Evolutionary conservation across 768 basidiomycete species (phyloP), one percentile per base, ranked within the genome.

Genomic region (Chalciporus sphaerocephalus): DNA sequence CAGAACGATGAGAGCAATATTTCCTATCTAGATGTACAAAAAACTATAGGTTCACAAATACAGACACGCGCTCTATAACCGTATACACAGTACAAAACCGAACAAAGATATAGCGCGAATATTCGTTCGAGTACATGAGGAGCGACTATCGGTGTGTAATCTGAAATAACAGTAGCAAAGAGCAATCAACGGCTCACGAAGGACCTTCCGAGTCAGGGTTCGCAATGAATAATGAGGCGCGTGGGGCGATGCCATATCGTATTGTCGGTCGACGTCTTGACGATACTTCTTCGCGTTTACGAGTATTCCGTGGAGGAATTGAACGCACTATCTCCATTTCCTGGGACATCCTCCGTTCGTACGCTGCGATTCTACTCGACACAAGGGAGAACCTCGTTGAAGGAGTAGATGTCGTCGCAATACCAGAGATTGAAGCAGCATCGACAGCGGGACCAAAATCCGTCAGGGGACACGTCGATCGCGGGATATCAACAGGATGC

Each of bases 211-310:
- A 42, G 47, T 60, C 59, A 28, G 88, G 87, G 64, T 91, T 90
- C 18, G 85, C 84, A 41, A 91, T 73, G 53, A 79, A 90, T 23
- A 91, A 70, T 50, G 79, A 78, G 16, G 77, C 66, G 48, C 76
- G 74, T 18, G 80, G 79, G 27, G 74, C 81, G 25, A 89, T 72
- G 11, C 85, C 86, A 60, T 89, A 90, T 21, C 76, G 72, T 28
- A 81, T 69, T 34, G 61, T 63, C 40, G 65, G 53, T 41, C 68
- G 64, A 41, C 68, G 65, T 57, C 66, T 72, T 48, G 61, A 68
- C 38, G 68, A 57, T 46, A 64, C 62, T 56, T 72, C 74, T 55
- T 76, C 75, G 41, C 52, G 64, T 40, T 65, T 66, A 56, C 63
- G 73, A 16, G 70, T 74, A 54, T 72, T 76, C 40, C 59, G 65